Base-by-base conservation (phyloP, 768 basidiomycete species). In the Fomitopsis serialis region DNA sequence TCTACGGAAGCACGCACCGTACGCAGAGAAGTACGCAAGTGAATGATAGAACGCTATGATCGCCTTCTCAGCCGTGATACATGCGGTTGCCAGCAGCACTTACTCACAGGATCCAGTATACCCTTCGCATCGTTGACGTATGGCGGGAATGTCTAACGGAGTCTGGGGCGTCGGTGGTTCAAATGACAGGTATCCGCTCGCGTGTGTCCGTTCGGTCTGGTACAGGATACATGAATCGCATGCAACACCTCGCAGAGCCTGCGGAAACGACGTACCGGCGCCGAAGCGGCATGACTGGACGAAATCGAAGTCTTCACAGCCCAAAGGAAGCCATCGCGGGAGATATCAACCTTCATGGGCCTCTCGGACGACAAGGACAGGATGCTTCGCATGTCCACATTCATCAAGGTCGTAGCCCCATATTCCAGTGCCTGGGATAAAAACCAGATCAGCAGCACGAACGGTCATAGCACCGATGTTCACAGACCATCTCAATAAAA, bases 401-500 rank as follows among this genome's bases (percentile, higher is more conserved):
- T 54, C 55, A 54, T 61, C 5, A 58, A 55, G 52, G 40, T 58
- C 54, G 42, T 45, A 1, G 64, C 67, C 9, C 73, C 72, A 45
- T 66, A 69, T 49, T 74, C 71, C 11, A 74, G 52, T 1, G 68
- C 70, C 73, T 73, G 22, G 29, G 25, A 22, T 11, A 3, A 13
- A 32, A 40, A 40, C 6, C 13, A 36, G 59, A 36, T 23, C 58
- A 53, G 9, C 32, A n/a, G 15, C 8, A 48, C 32, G 46, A 9
- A 13, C 46, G 46, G 12, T 11, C 17, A 15, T 40, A 19, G 6
- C 15, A 15, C 37, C 13, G 4, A 34, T 3, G 27, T 7, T 11
- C 13, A 15, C 42, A 36, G 13, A 74, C 73, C 71, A 74, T 73
- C 50, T 68, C 66, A 1, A 73, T 58, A 46, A 62, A 78, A 17